A percentile compares a stretch with the other conserved stretches of the same genome.
Evolutionary conservation across 2,329 filamentous ascomycete species (phyloP).

Genomic region (Amylocarpus encephaloides): DNA sequence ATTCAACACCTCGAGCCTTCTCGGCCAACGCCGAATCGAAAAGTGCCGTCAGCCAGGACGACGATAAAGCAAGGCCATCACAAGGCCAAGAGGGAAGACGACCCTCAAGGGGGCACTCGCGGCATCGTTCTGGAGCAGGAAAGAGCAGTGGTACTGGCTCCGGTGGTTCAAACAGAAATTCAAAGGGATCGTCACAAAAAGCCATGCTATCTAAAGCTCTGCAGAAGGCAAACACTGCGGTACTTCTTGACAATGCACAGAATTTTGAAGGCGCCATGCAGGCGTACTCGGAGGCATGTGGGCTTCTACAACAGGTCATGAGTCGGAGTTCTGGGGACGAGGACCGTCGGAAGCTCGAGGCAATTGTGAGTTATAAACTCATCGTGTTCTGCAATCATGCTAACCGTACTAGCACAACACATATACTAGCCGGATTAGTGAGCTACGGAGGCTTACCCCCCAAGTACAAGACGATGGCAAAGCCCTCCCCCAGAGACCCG

Average conservation of each 20-base stretch:
- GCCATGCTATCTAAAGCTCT: slow-evolving; percentile 94
- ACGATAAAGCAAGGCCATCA: neutral
- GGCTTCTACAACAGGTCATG: slow-evolving; percentile 81
- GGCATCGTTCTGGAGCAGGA: slow-evolving; percentile 40
- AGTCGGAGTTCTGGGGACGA: slow-evolving; percentile 76
- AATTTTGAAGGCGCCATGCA: slow-evolving; percentile 88
- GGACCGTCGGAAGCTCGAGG: slow-evolving; percentile 83
- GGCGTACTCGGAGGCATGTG: slow-evolving; percentile 87
- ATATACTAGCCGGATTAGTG: slow-evolving; percentile 83
- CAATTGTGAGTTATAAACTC: slow-evolving; percentile 63
- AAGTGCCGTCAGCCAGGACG: slow-evolving; percentile 10
- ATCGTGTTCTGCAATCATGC: slow-evolving; percentile 1
- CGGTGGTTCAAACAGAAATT: slow-evolving; percentile 30
- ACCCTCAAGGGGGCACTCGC: slow-evolving; percentile 34
- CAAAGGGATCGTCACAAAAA: slow-evolving; percentile 68
- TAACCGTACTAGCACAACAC: slow-evolving; percentile 61
- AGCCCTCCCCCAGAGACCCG: slow-evolving; percentile 65
- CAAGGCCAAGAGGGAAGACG: slow-evolving; percentile 13
- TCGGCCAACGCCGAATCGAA: slow-evolving; percentile 16
- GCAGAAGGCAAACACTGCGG: slow-evolving; percentile 92
- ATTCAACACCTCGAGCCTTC: slow-evolving; percentile 22
- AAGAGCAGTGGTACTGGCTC: slow-evolving; percentile 40
- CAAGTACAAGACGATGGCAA: slow-evolving; percentile 55
- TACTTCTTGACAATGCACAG: slow-evolving; percentile 90
- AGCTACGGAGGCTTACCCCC: slow-evolving; percentile 68